Conservation (phyloP, 2,329 filamentous ascomycete species). For the Pseudopithomyces maydicus region DNA sequence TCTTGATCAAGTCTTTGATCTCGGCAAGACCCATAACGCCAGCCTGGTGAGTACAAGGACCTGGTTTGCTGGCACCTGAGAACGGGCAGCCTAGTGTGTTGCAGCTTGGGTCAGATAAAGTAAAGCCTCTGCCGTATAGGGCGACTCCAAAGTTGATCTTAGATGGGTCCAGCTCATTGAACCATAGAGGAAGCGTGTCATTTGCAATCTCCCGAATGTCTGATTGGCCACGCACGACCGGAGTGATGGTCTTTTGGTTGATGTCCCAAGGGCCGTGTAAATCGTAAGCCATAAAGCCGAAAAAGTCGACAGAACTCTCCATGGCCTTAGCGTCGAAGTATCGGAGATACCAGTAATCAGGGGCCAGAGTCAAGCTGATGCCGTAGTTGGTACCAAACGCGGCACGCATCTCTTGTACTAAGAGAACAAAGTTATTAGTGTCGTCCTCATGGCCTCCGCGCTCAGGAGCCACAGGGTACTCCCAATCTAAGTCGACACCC, state of each 20-base stretch:
- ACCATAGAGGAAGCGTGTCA: constrained; percentile 52
- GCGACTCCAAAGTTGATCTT: constrained; percentile 53
- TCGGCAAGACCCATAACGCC: too few relatives aligned
- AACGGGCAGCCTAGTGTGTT: constrained; percentile 11
- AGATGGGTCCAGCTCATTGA: constrained; percentile 45
- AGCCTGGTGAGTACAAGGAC: constrained; percentile 24
- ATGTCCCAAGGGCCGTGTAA: constrained; percentile 42
- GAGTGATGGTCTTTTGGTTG: constrained; percentile 28
- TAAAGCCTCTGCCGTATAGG: constrained; percentile 50
- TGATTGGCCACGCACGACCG: constrained; percentile 42
- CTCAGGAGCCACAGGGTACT: constrained; percentile 16
- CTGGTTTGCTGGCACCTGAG: constrained; percentile 12
- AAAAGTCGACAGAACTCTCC: constrained; percentile 40
- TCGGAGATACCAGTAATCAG: constrained; percentile 29
- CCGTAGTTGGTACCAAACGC: background rate
- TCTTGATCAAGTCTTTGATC: too few relatives aligned
- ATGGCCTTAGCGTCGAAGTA: constrained; percentile 29
- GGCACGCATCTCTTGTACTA: background rate
- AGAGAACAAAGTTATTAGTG: background rate
- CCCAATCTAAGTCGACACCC: constrained; percentile 54
- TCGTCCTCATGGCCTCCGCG: background rate
- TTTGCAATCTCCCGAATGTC: constrained; percentile 54
- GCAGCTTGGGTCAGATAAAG: constrained; percentile 23
- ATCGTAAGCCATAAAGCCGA: constrained; percentile 55
- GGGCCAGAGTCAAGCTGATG: constrained; percentile 22